These are phyloP conservation scores for Exophiala sp. DNA, from an alignment of 2,329 filamentous ascomycete species.

Conservation along the genomic window DNA sequence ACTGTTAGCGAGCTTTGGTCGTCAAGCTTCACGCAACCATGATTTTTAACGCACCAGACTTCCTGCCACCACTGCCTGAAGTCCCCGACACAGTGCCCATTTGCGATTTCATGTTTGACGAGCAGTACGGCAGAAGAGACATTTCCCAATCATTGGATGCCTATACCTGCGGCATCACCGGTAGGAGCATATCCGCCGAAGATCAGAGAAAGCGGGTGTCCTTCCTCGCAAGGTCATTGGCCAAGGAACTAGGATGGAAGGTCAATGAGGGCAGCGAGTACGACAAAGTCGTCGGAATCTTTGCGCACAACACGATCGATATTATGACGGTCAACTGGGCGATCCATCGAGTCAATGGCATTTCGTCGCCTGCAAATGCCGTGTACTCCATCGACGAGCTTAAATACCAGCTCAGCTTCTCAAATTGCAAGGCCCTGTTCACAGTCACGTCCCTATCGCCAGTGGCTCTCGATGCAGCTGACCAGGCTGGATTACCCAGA, in stretches of 20 bases:
- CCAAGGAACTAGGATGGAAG: conserved; percentile 66
- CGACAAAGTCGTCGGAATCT: conserved; percentile 75
- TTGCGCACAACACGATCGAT: conserved; percentile 80
- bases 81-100: conserved; percentile 72
- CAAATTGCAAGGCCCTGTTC: conserved; percentile 66
- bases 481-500: conserved; percentile 59
- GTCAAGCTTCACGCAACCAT: conserved; percentile 29
- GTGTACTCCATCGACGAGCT: conserved; percentile 68
- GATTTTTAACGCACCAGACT: conserved; percentile 43
- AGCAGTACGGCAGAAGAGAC: conserved; percentile 64
- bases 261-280: conserved; percentile 70
- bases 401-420: conserved; percentile 67
- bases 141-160: conserved; percentile 63
- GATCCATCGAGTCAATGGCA: conserved; percentile 69
- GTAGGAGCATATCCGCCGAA: conserved; percentile 60
- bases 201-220: conserved; percentile 66
- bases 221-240: conserved; percentile 63
- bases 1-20: no score
- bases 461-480: conserved; percentile 62
- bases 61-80: conserved; percentile 45
- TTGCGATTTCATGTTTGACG: conserved; percentile 71
- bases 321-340: conserved; percentile 70
- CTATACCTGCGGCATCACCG: conserved; percentile 75
- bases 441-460: conserved; percentile 66
- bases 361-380: conserved; percentile 71